Base-by-base conservation (phyloP, 106 monocot genomes). In the Apostasia ramifera region DNA sequence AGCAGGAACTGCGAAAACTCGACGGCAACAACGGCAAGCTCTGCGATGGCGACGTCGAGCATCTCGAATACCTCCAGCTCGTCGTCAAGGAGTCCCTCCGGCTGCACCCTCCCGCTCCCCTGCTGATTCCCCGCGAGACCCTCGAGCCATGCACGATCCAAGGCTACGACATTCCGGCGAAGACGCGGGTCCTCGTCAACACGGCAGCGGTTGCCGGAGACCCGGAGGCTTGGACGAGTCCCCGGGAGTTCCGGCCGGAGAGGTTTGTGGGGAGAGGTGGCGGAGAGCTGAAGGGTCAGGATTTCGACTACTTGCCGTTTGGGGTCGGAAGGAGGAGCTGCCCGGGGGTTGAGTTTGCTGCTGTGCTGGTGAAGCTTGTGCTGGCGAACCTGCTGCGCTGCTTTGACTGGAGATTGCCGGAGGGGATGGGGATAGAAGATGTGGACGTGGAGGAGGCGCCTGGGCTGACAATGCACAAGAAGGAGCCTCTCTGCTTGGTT, bases 31-130 rank as follows among this genome's bases (percentile, higher is more conserved):
- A 78, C 1, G 46, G 13, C 2, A 65, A 38, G 13, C 71, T 82
- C 2, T 40, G 71, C 39, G 82, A 82, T 40, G 50, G 11, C 8
- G 60, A 75, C 15, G 51, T 78, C 8, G 53, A 78, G 2, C 70
- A 63, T 4, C 66, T 82, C 4, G 0, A 13, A 0, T 83, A 83
- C 40, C 44, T 83, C 38, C 75, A 76, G 44, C 39, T 53, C 0
- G 75, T 75, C 52, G 68, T 83, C 55, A 83, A 79, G 49, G 83
- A 83, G 60, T 11, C 68, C 1, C 37, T 83, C 0, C 71, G 78
- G 52, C 54, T 74, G 5, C 83, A 72, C 63, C 74, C 75, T 44
- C 66, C 75, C 0, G 71, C 45, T 8, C 78, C 83, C 7, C 47
- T 79, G 0, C 63, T 83, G 2, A 37, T 78, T 5, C 75, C 79